phyloP scores from a whole-genome alignment of 1,139 yeast genomes.

The Taphrina pruni region DNA sequence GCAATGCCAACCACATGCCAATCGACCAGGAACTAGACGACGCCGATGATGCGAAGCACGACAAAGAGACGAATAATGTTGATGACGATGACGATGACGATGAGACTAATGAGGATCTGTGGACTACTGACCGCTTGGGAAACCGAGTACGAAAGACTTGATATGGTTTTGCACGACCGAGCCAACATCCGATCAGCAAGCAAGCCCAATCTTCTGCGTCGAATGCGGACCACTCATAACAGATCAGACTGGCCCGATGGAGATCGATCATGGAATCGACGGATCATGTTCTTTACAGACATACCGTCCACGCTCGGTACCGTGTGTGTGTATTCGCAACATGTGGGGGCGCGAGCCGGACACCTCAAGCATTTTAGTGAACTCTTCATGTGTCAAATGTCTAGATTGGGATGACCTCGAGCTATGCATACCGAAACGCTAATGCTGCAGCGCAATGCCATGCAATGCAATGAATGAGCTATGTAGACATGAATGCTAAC shows the following conservation, averaged over 20 bases:
- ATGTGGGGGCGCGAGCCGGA: no score
- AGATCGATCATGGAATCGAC: no score
- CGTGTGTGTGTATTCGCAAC: no score
- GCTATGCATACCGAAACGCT: slow-evolving; percentile 9
- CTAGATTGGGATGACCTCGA: neutral
- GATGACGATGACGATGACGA: neutral
- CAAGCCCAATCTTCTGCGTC: no score
- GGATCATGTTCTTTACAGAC: no score
- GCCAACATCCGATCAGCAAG: no score
- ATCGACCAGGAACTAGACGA: slow-evolving; percentile 10
- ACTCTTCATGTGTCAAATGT: no score
- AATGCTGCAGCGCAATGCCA: neutral
- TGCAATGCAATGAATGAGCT: neutral
- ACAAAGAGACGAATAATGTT: neutral
- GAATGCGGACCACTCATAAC: no score
- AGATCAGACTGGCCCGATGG: no score
- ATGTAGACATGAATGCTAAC: slow-evolving; percentile 3
- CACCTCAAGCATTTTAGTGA: no score
- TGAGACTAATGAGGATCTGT: slow-evolving; percentile 14
- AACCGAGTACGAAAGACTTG: slow-evolving; percentile 18
- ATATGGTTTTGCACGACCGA: neutral
- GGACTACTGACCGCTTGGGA: slow-evolving; percentile 33
- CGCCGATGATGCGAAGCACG: neutral
- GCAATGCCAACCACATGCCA: slow-evolving; percentile 64
- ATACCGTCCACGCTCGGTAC: no score